Evolutionary conservation across 805 yeast genomes (phyloP).

Genomic region (Suhomyces sp.): DNA sequence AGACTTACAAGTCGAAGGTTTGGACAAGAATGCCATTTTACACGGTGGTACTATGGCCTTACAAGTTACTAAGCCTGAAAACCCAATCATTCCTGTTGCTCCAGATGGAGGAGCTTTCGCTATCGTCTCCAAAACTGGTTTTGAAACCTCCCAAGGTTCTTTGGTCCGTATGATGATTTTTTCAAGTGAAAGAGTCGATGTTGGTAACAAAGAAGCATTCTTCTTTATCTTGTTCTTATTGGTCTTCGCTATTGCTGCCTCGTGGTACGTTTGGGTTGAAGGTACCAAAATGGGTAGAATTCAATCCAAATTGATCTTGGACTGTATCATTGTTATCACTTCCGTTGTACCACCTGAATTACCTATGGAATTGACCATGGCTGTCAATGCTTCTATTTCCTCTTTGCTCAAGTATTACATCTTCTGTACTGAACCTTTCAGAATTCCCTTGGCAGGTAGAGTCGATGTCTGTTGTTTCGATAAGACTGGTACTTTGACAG

Average conservation of each 20-base stretch:
- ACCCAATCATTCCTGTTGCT: conserved; percentile 52
- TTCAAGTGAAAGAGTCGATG: conserved; percentile 94
- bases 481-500: conserved; percentile 97
- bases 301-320: conserved; percentile 88
- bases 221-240: conserved; percentile 87
- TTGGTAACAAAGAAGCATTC: conserved; percentile 92
- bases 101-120: conserved; percentile 95
- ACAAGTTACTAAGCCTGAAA: conserved; percentile 77
- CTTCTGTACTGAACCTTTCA: conserved; percentile 97
- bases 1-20: conserved; percentile 66
- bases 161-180: conserved; percentile 96
- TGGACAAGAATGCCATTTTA: conserved; percentile 83
- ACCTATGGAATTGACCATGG: conserved; percentile 99
- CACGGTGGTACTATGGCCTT: conserved; percentile 97
- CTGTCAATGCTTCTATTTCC: conserved; percentile 88
- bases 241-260: conserved; percentile 89
- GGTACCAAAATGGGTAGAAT: conserved; percentile 95
- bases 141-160: conserved; percentile 97
- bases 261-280: conserved; percentile 98
- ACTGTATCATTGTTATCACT: conserved; percentile 92
- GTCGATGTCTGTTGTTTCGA: conserved; percentile 98
- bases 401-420: conserved; percentile 85
- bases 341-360: conserved; percentile 98
- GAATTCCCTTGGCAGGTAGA: conserved; percentile 97
- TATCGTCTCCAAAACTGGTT: conserved; percentile 89